Conservation (phyloP, 2,329 filamentous ascomycete genomes). For the Coniochaeta ligniaria region DNA sequence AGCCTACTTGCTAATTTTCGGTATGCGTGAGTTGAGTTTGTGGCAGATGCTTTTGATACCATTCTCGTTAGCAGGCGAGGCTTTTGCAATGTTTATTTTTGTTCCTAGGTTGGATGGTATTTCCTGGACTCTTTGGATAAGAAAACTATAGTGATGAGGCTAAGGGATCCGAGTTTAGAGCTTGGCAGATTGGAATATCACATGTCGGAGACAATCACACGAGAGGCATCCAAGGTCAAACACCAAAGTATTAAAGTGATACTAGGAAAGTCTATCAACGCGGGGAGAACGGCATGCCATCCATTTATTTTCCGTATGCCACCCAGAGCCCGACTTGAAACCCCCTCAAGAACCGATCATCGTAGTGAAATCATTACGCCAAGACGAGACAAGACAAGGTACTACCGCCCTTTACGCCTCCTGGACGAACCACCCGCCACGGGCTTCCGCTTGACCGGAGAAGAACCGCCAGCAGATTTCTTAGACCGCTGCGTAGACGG, state of each 20-base stretch:
- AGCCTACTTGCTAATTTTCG: background rate
- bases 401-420: background rate
- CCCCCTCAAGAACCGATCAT: background rate
- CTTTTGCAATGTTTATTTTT: background rate
- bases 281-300: background rate
- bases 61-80: background rate
- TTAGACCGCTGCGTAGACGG: constrained; percentile 25
- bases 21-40: background rate
- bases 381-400: background rate
- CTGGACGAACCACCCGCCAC: constrained; percentile 12
- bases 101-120: background rate
- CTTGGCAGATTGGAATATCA: background rate
- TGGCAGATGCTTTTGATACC: constrained; percentile 1
- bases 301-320: background rate
- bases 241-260: background rate
- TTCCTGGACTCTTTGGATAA: background rate
- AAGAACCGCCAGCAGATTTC: constrained; percentile 25
- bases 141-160: too few relatives aligned
- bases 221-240: background rate
- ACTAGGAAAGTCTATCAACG: background rate
- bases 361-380: background rate
- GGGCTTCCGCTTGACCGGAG: constrained; percentile 32
- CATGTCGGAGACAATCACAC: background rate
- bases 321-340: background rate
- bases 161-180: too few relatives aligned